Evolutionary conservation across 345 rosid species (phyloP), one percentile per base, ranked within the genome.

Genomic region (Laguncularia racemosa): DNA sequence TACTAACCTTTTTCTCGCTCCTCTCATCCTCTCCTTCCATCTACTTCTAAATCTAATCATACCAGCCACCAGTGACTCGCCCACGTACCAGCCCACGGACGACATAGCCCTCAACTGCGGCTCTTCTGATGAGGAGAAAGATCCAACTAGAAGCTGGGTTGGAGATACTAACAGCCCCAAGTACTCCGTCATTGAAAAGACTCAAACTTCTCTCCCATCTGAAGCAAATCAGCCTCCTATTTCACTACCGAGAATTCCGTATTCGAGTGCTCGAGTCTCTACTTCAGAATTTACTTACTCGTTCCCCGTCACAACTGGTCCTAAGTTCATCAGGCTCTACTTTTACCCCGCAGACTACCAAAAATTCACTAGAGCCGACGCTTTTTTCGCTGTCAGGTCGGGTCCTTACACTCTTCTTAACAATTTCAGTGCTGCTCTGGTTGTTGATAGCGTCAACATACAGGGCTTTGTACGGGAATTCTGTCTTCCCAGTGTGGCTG

Each of bases 351-450:
- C 44, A 2, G 12, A 46, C 14, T 64, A 64, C 60, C 26, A 26
- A 15, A 43, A n/a, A n/a, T 54, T 47, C 46, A 43, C 56, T 44
- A 13, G 55, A 18, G 40, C 59, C 1, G 21, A 13, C 4, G 54
- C 67, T 46, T 63, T 65, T 33, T 71, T 75, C 62, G 53, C 70
- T 16, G 73, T 71, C 51, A 57, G 17, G 16, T 61, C 70, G 1
- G 56, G 49, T 16, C 9, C 8, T n/a, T 60, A 16, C 52, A 61
- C 67, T 23, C 68, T 75, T 10, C 61, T 75, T 17, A 64, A 46
- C 19, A 75, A 64, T 57, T 75, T 75, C 59, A 75, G 67, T 13
- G 71, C 65, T 7, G 7, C 16, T 14, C 55, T 47, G n/a, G 59
- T 48, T 20, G 59, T 54, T 11, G 40, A 33, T 8, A 33, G 40